Percentiles rank a stretch among this genome's conserved stretches.
phyloP scores from a whole-genome alignment of 176 grass and related monocot species.

The Calamus simplicifolius region DNA sequence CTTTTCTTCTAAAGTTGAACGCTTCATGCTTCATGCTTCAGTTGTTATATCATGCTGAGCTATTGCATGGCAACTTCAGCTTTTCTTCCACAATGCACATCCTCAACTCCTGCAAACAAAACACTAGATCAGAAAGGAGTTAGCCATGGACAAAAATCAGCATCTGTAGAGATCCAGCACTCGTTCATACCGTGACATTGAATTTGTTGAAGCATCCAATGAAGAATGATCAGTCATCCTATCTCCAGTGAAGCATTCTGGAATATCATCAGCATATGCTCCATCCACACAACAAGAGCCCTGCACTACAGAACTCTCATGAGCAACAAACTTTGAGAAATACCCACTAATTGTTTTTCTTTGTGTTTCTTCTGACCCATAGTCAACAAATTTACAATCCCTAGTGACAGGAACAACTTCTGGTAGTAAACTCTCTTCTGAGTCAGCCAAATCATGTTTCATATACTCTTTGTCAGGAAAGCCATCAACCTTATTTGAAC shows the following conservation, averaged over 20 bases:
- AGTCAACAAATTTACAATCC: no score
- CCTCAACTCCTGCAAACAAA: conserved; percentile 77
- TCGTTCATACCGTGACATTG: no score
- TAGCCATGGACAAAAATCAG: conserved; percentile 31
- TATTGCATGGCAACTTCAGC: conserved; percentile 13
- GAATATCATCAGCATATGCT: conserved; percentile 9
- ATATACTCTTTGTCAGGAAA: no score
- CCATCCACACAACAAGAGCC: no score
- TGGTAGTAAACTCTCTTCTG: no score
- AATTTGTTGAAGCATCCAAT: conserved; percentile 7
- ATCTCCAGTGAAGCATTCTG: conserved; percentile 24
- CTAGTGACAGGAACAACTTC: no score
- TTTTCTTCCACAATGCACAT: conserved; percentile 23
- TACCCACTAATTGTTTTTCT: no score
- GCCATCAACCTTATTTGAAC: no score
- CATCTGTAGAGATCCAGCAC: conserved; percentile 14
- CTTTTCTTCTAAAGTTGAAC: conserved; percentile 20
- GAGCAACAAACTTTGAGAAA: no score
- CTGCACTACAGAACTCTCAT: no score
- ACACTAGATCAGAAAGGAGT: conserved; percentile 64
- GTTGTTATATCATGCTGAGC: conserved; percentile 31
- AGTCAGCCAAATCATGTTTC: no score
- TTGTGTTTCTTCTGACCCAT: no score
- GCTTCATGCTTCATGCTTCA: conserved; percentile 21
- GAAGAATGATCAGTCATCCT: conserved; percentile 15